Conservation (phyloP, 2,329 filamentous ascomycete species). For the Cladosporium sp. region DNA sequence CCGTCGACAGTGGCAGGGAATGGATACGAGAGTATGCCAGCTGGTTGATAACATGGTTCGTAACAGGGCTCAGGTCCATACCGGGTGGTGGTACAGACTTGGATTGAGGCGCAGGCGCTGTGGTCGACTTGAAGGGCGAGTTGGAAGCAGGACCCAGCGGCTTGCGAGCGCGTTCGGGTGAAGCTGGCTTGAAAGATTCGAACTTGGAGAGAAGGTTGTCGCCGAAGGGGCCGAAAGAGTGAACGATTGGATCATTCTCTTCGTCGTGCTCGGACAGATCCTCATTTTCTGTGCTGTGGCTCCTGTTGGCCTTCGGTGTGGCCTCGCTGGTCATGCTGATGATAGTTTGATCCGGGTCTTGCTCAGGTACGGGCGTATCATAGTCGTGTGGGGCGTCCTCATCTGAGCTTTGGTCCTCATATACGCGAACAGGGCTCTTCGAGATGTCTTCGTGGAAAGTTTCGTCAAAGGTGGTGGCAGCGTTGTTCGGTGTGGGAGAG, state of each 20-base stretch:
- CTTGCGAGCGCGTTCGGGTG: slow-evolving; percentile 51
- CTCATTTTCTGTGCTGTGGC: slow-evolving; percentile 38
- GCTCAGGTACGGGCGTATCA: slow-evolving; percentile 19
- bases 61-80: slow-evolving; percentile 45
- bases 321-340: slow-evolving; percentile 5
- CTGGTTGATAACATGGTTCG: slow-evolving; percentile 91
- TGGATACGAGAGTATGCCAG: slow-evolving; percentile 90
- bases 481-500: slow-evolving; percentile 66
- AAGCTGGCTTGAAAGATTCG: slow-evolving; percentile 68
- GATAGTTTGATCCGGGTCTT: slow-evolving; percentile 8
- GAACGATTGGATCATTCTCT: slow-evolving; percentile 89
- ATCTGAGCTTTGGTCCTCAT: slow-evolving; percentile 64
- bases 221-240: slow-evolving; percentile 88
- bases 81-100: slow-evolving; percentile 14
- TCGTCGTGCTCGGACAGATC: slow-evolving; percentile 78
- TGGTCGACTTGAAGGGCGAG: slow-evolving; percentile 23
- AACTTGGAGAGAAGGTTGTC: slow-evolving; percentile 79
- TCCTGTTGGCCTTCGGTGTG: slow-evolving; percentile 20
- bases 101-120: slow-evolving; percentile 19
- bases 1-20: slow-evolving; percentile 83
- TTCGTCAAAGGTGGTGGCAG: slow-evolving; percentile 39
- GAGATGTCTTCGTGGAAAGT: slow-evolving; percentile 41
- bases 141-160: slow-evolving; percentile 27
- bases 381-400: slow-evolving; percentile 39
- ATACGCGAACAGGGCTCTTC: slow-evolving; percentile 59